These are phyloP conservation scores for Pogostemon cablin DNA, from an alignment of 257 asterid species.

Conservation along the genomic window DNA sequence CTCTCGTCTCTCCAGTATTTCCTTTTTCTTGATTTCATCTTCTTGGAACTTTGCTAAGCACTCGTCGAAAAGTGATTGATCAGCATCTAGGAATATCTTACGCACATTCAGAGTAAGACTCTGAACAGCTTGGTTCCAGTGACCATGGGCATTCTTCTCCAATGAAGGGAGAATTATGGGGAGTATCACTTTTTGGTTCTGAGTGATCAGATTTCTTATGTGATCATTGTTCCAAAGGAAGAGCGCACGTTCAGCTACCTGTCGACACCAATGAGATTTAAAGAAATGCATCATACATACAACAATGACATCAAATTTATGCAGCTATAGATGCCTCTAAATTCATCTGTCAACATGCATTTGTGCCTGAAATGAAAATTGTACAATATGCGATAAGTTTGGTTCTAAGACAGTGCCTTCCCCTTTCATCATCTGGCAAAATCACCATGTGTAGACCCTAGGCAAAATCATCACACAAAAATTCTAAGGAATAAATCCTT, in stretches of 20 bases:
- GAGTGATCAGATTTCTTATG: slow-evolving; percentile 49
- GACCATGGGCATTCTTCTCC: slow-evolving; percentile 49
- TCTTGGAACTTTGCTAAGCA: slow-evolving; percentile 51
- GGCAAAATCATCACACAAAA: not conserved
- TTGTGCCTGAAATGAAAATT: not conserved
- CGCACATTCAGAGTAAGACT: slow-evolving; percentile 55
- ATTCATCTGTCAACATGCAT: not conserved
- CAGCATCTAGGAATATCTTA: slow-evolving; percentile 57
- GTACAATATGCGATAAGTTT: not conserved
- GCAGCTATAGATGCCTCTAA: not conserved
- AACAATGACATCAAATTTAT: not conserved
- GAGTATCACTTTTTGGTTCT: slow-evolving; percentile 49
- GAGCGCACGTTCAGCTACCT: slow-evolving; percentile 78
- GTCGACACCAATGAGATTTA: slow-evolving; percentile 21
- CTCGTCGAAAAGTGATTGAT: slow-evolving; percentile 51
- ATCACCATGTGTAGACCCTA: too few species aligned
- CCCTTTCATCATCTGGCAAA: not conserved
- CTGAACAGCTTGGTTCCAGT: slow-evolving; percentile 71
- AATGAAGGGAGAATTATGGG: slow-evolving; percentile 56
- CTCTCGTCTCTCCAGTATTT: slow-evolving; percentile 46
- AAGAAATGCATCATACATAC: slow-evolving; percentile 9
- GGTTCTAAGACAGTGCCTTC: not conserved
- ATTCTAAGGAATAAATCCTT: not conserved
- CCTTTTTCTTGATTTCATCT: slow-evolving; percentile 48
- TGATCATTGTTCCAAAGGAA: slow-evolving; percentile 69